Evolutionary conservation across 306 rosid species (phyloP).

Genomic region (Abrus pulchellus): DNA sequence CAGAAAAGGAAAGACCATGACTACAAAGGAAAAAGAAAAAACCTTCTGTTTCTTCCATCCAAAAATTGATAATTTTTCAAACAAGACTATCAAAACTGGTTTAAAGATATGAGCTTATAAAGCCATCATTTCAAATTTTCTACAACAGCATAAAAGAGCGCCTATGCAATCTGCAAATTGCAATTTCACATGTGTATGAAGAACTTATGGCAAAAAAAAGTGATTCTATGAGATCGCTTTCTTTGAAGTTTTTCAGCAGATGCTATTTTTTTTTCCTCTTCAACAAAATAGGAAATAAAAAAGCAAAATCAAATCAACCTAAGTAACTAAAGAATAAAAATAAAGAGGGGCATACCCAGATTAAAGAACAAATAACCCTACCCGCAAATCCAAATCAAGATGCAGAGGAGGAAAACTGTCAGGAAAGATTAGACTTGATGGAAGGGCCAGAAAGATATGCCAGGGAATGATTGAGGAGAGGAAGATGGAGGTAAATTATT

Average conservation of each 20-base stretch:
- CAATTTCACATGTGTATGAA: background rate
- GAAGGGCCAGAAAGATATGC: background rate
- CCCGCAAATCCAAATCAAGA: background rate
- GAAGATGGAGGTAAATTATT: background rate
- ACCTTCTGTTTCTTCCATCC: constrained; percentile 22
- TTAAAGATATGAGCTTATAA: background rate
- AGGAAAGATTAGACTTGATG: background rate
- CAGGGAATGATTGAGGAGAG: background rate
- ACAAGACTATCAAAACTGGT: background rate
- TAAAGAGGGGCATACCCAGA: background rate
- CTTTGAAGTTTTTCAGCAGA: background rate
- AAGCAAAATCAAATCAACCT: background rate
- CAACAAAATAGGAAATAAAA: background rate
- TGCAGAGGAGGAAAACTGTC: background rate
- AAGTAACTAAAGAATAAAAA: background rate
- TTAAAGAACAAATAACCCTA: background rate
- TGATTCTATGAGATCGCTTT: background rate
- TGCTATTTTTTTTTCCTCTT: background rate
- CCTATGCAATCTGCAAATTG: background rate
- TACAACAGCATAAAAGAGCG: background rate
- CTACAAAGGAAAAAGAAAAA: background rate
- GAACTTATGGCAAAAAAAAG: background rate
- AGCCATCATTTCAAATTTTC: background rate
- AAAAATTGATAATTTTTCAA: constrained; percentile 9
- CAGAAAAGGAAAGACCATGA: constrained; percentile 8